A percentile compares a stretch with the other conserved stretches of the same genome.
These are phyloP conservation scores for Aspergillus versicolor DNA, from an alignment of 2,329 filamentous ascomycete genomes.

Conservation along the genomic window DNA sequence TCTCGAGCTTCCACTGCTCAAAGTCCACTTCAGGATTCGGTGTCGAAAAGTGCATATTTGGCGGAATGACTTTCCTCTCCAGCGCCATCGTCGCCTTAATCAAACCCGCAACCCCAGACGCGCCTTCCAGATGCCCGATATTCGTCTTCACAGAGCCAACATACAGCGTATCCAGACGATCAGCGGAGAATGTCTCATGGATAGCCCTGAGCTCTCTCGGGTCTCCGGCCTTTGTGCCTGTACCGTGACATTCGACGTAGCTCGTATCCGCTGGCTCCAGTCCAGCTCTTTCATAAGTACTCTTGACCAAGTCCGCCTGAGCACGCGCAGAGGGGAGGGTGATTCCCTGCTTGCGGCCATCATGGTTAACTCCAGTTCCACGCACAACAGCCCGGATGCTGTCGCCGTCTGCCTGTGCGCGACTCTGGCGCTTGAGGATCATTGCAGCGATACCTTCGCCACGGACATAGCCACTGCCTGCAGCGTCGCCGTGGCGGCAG, in stretches of 20 bases:
- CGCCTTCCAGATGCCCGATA: neutral
- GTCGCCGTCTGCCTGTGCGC: neutral
- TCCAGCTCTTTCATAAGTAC: no score
- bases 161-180: neutral
- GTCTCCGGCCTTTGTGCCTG: neutral
- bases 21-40: neutral
- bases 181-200: neutral
- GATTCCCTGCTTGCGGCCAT: neutral
- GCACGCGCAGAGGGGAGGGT: neutral
- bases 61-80: neutral
- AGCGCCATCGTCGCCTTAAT: neutral
- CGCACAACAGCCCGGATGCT: neutral
- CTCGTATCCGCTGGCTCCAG: no score
- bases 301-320: neutral
- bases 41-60: neutral
- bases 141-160: neutral
- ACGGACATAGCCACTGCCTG: neutral
- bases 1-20: neutral
- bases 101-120: neutral
- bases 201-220: neutral
- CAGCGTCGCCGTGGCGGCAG: neutral
- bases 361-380: neutral
- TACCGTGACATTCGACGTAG: neutral
- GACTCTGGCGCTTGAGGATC: neutral
- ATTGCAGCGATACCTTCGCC: neutral